Evolutionary conservation across 2,329 filamentous ascomycete genomes (phyloP), one percentile per base, ranked within the genome.

Genomic region (Xylariales sp.): DNA sequence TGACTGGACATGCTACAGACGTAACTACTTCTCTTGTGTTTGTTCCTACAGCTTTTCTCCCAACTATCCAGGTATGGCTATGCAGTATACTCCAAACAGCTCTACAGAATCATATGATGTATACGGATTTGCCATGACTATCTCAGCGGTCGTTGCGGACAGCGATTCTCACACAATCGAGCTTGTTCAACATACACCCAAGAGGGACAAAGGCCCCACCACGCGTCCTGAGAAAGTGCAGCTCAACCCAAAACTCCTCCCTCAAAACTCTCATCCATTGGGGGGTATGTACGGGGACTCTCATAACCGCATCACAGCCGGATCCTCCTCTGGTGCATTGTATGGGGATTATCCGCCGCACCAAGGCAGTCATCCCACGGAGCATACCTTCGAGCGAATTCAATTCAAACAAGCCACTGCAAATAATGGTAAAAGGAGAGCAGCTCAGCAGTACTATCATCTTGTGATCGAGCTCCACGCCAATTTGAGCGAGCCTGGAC

Each of bases 321-420:
- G 38, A 44, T 42, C 51, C 27, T 37, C 54, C 43, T 37, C 32
- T 44, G 42, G 50, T 23, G 41, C 54, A 17, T 47, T 63, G 19
- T 77, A 73, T 46, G 62, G 70, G 31, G 41, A 48, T 10, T 43
- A 37, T 30, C 16, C 40, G 19, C 67, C 69, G 42, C 54, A 40
- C 33, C 59, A 62, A 41, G 52, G 56, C 33, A 55, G 62, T 0
- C 62, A 65, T 13, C 66, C 71, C 5, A 73, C 66, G 6, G 76
- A 80, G 48, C 72, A 79, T 45, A 78, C 73, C 0, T 96, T 94
- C 56, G 89, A 95, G 56, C 81, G 90, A 10, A 93, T 95, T 36
- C 89, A 95, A 52, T 96, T 95, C 74, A 94, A 95, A 60, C 87
- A 88, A 47, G 89, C 90, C 2, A 95, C 89, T 0, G 88, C 88